phyloP scores from a whole-genome alignment of 257 asterid species.

The Orobanche coerulescens region DNA sequence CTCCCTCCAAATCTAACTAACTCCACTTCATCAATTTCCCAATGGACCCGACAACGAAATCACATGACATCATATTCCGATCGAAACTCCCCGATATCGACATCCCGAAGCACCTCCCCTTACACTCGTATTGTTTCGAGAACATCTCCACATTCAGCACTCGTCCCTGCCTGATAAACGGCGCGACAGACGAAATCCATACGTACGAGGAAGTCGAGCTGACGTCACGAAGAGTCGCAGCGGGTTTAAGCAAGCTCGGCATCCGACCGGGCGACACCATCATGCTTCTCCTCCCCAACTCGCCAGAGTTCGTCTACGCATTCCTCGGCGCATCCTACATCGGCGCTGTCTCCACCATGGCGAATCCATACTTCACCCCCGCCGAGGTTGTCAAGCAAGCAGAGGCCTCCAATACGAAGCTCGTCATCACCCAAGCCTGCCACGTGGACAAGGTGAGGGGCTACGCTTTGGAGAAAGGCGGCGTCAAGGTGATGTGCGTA shows the following conservation, averaged over 20 bases:
- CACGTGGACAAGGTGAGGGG: conserved; percentile 55
- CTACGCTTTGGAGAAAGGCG: conserved; percentile 29
- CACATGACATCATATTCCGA: conserved; percentile 48
- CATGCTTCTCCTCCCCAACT: conserved; percentile 77
- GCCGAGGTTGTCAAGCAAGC: conserved; percentile 68
- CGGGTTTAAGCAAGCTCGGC: conserved; percentile 55
- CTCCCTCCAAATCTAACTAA: background rate
- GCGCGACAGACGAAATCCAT: conserved; percentile 39
- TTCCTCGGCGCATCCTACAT: conserved; percentile 74
- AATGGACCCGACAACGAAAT: conserved; percentile 36
- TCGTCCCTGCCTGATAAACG: conserved; percentile 61
- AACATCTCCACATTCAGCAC: conserved; percentile 34
- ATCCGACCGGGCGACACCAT: conserved; percentile 49
- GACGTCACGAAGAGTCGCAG: conserved; percentile 43
- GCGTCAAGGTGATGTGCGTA: conserved; percentile 34
- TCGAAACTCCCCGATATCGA: conserved; percentile 69
- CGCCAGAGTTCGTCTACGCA: conserved; percentile 59
- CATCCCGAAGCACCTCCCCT: conserved; percentile 65
- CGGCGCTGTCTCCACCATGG: conserved; percentile 70
- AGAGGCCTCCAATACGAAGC: conserved; percentile 45
- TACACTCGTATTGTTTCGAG: conserved; percentile 78
- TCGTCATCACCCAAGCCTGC: conserved; percentile 45
- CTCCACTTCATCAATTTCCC: too few species aligned
- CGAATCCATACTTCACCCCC: conserved; percentile 68
- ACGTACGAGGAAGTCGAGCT: conserved; percentile 67